Conservation (phyloP, 208 protist species). For the Trypanosoma melophagium region DNA sequence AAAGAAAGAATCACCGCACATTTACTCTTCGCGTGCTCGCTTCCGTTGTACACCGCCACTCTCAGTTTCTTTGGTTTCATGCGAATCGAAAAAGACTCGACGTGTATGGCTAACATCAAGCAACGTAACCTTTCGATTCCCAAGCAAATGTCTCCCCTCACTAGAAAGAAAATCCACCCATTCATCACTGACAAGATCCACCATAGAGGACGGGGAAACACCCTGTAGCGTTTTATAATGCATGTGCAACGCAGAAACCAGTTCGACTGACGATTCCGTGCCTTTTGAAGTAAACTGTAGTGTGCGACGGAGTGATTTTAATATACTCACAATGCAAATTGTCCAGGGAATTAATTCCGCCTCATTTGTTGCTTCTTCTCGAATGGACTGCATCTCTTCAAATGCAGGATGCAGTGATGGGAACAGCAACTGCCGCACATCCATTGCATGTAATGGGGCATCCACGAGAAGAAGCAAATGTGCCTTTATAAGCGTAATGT, state of each 20-base stretch:
- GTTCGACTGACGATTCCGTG: not conserved
- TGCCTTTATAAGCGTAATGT: conserved; percentile 10
- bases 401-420: conserved; percentile 8
- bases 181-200: conserved; percentile 19
- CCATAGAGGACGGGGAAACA: conserved; percentile 8
- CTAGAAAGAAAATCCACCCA: conserved; percentile 30
- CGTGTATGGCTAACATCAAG: not conserved
- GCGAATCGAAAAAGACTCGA: not conserved
- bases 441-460: conserved; percentile 11
- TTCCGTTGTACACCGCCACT: not conserved
- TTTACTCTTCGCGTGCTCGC: not conserved
- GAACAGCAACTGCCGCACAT: conserved; percentile 21
- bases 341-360: not conserved
- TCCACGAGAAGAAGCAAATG: conserved; percentile 22
- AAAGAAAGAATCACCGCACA: too few relatives aligned
- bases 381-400: conserved; percentile 9
- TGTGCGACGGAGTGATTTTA: conserved; percentile 18
- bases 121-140: not conserved
- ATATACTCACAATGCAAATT: conserved; percentile 13
- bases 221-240: conserved; percentile 21
- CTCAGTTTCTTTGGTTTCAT: not conserved
- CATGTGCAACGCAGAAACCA: conserved; percentile 5
- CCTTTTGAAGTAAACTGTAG: not conserved
- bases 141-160: conserved; percentile 10
- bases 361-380: not conserved